Base-by-base conservation (phyloP, 2,329 filamentous ascomycete species). In the Colletotrichum endophyticum region DNA sequence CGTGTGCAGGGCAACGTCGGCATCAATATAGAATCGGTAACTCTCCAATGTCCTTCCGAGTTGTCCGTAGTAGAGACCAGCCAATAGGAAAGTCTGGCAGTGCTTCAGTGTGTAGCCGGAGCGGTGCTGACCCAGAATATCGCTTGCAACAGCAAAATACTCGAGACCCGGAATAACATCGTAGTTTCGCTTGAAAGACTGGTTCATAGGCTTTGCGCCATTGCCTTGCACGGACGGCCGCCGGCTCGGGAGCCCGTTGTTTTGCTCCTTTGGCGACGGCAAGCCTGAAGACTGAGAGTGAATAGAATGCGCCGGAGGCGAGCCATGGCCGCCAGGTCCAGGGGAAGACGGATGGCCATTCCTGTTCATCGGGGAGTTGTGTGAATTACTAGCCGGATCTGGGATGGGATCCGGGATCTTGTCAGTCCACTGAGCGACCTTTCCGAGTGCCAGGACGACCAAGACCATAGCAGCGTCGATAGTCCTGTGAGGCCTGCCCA, bases 101-200 rank as follows among this genome's bases (percentile, higher is more conserved):
- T 97, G 94, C 78, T 94, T 93, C 75, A 99, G 88, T 59, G 95
- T 94, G 77, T 94, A 95, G 1, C 94, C 94, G 15, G 95, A 96
- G 44, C 93, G 89, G 67, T 97, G 92, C 75, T 94, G 94, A 7
- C 96, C 96, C 19, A 99, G 87, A 49, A 99, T 98, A 77, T 97
- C 94, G 1, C 94, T 94, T 3, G 96, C 96, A 77, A 95, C 93
- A 2, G 95, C 94, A 83, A 96, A 98, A 83, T 98, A 98, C 34
- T 96, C 94, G 74, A 99, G 87, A 0, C 97, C 97, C 1, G 97
- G 96, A 77, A 98, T 94, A 8, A 94, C 90, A 80, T 99, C 96
- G 67, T 97, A 89, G 81, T 98, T 98, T 79, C 91, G 89, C 70
- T 84, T 83, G 27, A 80, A 78, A 3, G 81, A 80, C 68, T 75